phyloP scores from a whole-genome alignment of 1,139 yeast genomes.

The Saccharomyces hybrid region DNA sequence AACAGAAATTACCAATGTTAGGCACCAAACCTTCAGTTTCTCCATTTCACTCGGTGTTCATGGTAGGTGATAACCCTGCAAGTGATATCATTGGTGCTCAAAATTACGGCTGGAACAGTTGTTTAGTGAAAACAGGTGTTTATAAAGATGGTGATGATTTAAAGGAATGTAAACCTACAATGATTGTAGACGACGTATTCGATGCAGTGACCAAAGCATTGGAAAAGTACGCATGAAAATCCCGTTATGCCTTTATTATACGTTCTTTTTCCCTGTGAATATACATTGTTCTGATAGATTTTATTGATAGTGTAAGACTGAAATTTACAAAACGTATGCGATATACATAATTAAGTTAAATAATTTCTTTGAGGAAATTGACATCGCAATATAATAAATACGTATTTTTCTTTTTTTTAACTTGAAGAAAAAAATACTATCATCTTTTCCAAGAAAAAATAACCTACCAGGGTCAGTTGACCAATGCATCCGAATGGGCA shows the following conservation, averaged over 20 bases:
- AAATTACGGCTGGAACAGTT: constrained; percentile 77
- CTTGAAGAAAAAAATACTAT: neutral
- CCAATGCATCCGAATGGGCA: neutral
- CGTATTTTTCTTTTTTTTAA: neutral
- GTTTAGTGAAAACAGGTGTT: constrained; percentile 82
- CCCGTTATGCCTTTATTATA: too few relatives aligned
- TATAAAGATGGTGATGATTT: constrained; percentile 58
- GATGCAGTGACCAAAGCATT: constrained; percentile 32
- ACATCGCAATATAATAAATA: neutral
- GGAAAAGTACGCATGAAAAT: constrained; percentile 8
- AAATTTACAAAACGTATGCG: neutral
- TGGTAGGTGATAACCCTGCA: constrained; percentile 96
- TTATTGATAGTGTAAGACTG: neutral
- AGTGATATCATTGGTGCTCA: constrained; percentile 89
- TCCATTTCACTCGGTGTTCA: constrained; percentile 52
- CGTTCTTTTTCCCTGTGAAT: too few relatives aligned
- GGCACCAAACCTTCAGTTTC: constrained; percentile 20
- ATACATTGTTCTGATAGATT: neutral
- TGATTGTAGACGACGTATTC: constrained; percentile 34
- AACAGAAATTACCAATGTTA: constrained; percentile 18
- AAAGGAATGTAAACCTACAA: constrained; percentile 32
- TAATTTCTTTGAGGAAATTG: neutral
- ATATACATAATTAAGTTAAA: neutral
- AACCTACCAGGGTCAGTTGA: neutral
- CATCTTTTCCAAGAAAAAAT: neutral